Evolutionary conservation across 2,329 filamentous ascomycete genomes (phyloP), one percentile per base, ranked within the genome.

Genomic region (Macrophomina phaseolina): DNA sequence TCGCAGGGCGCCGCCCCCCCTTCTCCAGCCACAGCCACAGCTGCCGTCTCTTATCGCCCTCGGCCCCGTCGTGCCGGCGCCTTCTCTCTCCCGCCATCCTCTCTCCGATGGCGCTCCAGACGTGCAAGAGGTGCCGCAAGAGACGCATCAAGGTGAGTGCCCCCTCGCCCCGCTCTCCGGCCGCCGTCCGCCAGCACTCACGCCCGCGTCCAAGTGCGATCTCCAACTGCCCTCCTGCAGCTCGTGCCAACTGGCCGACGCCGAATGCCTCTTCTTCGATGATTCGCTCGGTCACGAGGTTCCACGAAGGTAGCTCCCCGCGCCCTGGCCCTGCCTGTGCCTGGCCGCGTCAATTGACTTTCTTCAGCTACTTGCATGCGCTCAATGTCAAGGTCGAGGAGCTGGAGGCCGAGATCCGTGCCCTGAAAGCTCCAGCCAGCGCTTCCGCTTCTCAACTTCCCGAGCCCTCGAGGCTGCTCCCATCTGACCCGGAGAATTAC

Each of bases 111-210:
- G 64, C 64, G 23, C 53, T 66, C 18, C 64, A 66, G 48, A 66
- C 64, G 8, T 66, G 64, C 64, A 66, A 53, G 55, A 18, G 64
- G 5, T 66, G 64, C 11, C 64, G 64, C 34, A 66, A 66, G 46
- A 60, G 64, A 45, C 53, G 64, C 53, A 66, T 66, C 64, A 66
- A 66, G 36, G 64, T 66, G 9, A 45, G 42, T 45, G 38, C 38
- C 42, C 40, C 11, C 28, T 18, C 18, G 18, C 18, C 11, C 5
- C 42, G n/a, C 52, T 40, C 18, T n/a, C n/a, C 40, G 1, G 8
- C 12, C 16, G 8, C 36, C 8, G 6, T 45, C 6, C 6, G 14
- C 42, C 14, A 11, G 8, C 32, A 38, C 48, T 32, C 30, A 9
- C 51, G 7, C 7, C 40, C 3, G 8, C 7, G 28, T 2, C 6